Evolutionary conservation across 176 grass and related monocot genomes (phyloP), one percentile per base, ranked within the genome.

Genomic region (Oryza meyeriana): DNA sequence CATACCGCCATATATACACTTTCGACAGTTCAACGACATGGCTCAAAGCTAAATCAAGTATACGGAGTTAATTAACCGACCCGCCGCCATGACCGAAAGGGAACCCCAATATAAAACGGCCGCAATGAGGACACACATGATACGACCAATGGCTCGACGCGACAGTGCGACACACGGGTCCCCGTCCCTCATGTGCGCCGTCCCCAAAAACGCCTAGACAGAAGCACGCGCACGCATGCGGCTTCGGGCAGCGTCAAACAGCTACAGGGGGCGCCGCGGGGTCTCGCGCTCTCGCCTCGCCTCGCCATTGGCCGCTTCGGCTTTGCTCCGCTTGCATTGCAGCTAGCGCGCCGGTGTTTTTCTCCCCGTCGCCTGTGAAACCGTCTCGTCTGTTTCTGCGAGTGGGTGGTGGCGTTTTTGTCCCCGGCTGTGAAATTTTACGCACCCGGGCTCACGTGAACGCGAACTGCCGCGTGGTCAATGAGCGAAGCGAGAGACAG

Each of bases 181-280:
- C 71, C 38, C 61, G 55, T 55, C 66, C 75, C 27, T 38, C 61
- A 66, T 57, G 71, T 66, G 81, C 81, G 1, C 40, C 61, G 31
- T 52, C 29, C 24, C 39, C 80, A 18, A 47, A 36, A 35, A 59
- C 55, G 55, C 55, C 55, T 16, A 17, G 57, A 55, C 71, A 58
- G 0, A 14, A 31, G 12, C 62, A 12, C 13, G 42, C 64, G 16
- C 28, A 7, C 12, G 22, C 41, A 8, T 9, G 48, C 79, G 27
- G 42, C 16, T 20, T 42, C 29, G 4, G 13, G 14, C 45, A 4
- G 40, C 62, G 40, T 48, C 62, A 9, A 58, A 16, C 79, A 3
- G 29, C 36, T 33, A 71, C 35, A 42, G 48, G 12, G 18, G 40
- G 10, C 59, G 5, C 31, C 75, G 61, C 74, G 33, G 30, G 22